These are phyloP conservation scores for Teratosphaeria pseudoeucalypti DNA, from an alignment of 2,329 filamentous ascomycete species.

Conservation along the genomic window DNA sequence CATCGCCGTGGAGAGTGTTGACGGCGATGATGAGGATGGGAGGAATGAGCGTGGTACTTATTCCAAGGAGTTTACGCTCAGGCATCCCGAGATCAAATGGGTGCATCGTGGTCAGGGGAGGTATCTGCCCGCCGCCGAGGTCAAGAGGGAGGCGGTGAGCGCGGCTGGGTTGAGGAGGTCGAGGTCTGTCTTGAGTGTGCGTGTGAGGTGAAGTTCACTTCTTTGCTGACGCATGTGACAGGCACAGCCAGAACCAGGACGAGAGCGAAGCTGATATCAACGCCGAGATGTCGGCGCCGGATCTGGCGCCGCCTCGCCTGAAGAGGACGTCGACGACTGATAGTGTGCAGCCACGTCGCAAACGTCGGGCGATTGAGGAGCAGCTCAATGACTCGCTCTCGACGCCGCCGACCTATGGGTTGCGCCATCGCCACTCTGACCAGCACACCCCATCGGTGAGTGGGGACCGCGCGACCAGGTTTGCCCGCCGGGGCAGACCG, in stretches of 20 bases:
- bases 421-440: constrained; percentile 5
- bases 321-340: background rate
- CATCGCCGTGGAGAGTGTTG: background rate
- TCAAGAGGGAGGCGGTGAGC: constrained; percentile 2
- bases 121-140: constrained; percentile 17
- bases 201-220: background rate
- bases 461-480: constrained; percentile 5
- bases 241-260: background rate
- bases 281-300: background rate
- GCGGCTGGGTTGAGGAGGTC: background rate
- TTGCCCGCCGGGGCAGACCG: constrained; percentile 6
- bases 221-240: background rate
- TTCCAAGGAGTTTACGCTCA: constrained; percentile 19
- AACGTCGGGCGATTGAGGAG: constrained; percentile 1
- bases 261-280: background rate
- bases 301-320: background rate
- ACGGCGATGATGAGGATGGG: constrained; percentile 33
- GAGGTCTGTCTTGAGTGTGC: background rate
- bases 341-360: background rate
- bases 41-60: constrained; percentile 23
- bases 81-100: constrained; percentile 23
- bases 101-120: constrained; percentile 26
- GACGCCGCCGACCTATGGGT: constrained; percentile 3
- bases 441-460: background rate
- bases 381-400: constrained; percentile 3